Percentiles rank a stretch among this genome's conserved stretches.
phyloP scores from a whole-genome alignment of 1,139 yeast genomes.

The Candida tropicalis region DNA sequence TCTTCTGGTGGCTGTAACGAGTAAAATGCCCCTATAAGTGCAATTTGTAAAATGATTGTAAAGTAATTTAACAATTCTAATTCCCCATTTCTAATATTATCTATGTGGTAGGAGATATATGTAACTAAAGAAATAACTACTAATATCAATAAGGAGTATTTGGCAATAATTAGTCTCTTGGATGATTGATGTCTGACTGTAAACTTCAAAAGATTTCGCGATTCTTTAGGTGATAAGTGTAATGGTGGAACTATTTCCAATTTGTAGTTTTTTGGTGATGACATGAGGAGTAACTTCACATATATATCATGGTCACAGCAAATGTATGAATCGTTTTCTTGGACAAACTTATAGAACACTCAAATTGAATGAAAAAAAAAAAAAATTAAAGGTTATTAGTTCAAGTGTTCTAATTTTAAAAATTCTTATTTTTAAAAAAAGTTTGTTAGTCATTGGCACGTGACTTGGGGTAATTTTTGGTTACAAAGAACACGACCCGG shows the following conservation, averaged over 20 bases:
- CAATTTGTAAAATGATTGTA: slow-evolving; percentile 3
- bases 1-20: slow-evolving; percentile 34
- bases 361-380: background rate
- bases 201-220: slow-evolving; percentile 19
- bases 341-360: background rate
- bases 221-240: slow-evolving; percentile 9
- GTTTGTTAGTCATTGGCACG: background rate
- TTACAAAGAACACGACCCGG: background rate
- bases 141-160: slow-evolving; percentile 4
- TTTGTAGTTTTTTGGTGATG: slow-evolving; percentile 33
- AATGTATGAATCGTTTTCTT: background rate
- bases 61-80: slow-evolving; percentile 3
- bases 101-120: slow-evolving; percentile 3
- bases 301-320: slow-evolving; percentile 14
- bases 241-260: slow-evolving; percentile 31
- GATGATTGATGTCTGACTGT: slow-evolving; percentile 15
- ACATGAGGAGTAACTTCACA: slow-evolving; percentile 23
- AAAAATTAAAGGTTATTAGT: background rate
- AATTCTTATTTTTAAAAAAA: too few species aligned
- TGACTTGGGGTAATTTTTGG: background rate
- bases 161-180: slow-evolving; percentile 6
- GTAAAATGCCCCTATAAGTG: slow-evolving; percentile 14
- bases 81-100: background rate
- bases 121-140: slow-evolving; percentile 5
- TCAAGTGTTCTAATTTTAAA: too few species aligned